Conservation (phyloP, 164 flowering plant genomes). For the Nymphaea thermarum region DNA sequence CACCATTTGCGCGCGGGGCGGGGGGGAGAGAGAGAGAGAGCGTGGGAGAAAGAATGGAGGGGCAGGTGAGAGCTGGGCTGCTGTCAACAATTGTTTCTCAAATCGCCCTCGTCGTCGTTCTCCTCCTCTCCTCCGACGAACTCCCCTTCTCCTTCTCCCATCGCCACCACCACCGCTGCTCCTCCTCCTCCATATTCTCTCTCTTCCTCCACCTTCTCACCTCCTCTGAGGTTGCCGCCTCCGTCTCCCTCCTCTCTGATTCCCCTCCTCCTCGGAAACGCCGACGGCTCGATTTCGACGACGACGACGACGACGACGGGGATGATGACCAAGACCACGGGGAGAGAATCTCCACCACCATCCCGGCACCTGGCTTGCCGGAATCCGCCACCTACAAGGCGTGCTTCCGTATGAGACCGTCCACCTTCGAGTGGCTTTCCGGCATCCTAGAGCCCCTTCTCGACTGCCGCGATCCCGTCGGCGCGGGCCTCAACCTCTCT, state of each 20-base stretch:
- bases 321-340: background rate
- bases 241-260: background rate
- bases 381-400: slow-evolving; percentile 38
- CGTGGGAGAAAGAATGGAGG: slow-evolving; percentile 21
- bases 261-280: background rate
- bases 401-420: slow-evolving; percentile 45
- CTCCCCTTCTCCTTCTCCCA: slow-evolving; percentile 21
- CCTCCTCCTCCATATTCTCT: slow-evolving; percentile 1
- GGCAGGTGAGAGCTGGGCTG: slow-evolving; percentile 34
- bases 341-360: slow-evolving; percentile 1
- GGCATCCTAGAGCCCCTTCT: slow-evolving; percentile 78
- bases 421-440: slow-evolving; percentile 73
- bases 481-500: slow-evolving; percentile 44
- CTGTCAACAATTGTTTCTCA: slow-evolving; percentile 39
- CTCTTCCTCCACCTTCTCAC: slow-evolving; percentile 13
- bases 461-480: slow-evolving; percentile 77
- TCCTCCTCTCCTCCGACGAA: slow-evolving; percentile 26
- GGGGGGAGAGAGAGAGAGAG: background rate
- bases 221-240: background rate
- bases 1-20: background rate
- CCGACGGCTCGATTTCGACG: background rate
- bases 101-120: slow-evolving; percentile 23
- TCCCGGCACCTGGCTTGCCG: slow-evolving; percentile 6
- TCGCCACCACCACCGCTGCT: background rate
- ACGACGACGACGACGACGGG: slow-evolving; percentile 2